These are phyloP conservation scores for Zygnema circumcarinatum DNA, from an alignment of 139 green algal genomes.

Conservation along the genomic window DNA sequence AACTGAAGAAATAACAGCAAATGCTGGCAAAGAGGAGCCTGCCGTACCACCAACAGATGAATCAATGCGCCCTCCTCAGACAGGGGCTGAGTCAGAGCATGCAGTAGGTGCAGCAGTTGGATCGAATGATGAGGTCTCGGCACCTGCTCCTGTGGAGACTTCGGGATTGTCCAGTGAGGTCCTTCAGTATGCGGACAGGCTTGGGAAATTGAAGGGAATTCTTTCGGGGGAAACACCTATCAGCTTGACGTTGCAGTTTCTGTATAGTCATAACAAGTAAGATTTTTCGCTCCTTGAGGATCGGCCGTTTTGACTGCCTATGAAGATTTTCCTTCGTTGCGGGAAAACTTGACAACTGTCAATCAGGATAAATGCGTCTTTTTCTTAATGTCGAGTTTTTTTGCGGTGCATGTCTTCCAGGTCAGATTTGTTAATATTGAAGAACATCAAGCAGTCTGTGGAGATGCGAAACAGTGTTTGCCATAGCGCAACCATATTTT, in stretches of 20 bases:
- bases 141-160: slow-evolving; percentile 16
- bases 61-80: not conserved
- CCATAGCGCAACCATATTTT: slow-evolving; percentile 90
- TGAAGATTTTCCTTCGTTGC: no score
- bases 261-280: slow-evolving; percentile 74
- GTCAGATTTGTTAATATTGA: slow-evolving; percentile 82
- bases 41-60: slow-evolving; percentile 2
- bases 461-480: slow-evolving; percentile 86
- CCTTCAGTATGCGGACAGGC: slow-evolving; percentile 48
- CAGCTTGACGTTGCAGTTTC: slow-evolving; percentile 91
- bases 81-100: not conserved
- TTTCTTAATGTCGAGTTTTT: no score
- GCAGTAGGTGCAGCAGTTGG: not conserved
- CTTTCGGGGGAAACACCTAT: slow-evolving; percentile 87
- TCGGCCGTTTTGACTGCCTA: no score
- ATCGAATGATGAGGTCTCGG: slow-evolving; percentile 3
- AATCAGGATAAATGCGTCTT: no score
- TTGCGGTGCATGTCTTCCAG: no score
- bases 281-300: slow-evolving; percentile 15
- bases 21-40: slow-evolving; percentile 20
- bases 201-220: slow-evolving; percentile 73
- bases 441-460: slow-evolving; percentile 86
- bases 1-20: slow-evolving; percentile 40
- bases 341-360: no score
- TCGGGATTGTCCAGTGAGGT: slow-evolving; percentile 6